These are phyloP conservation scores for Kuraishia piskuri DNA, from an alignment of 805 yeast genomes.

Conservation along the genomic window DNA sequence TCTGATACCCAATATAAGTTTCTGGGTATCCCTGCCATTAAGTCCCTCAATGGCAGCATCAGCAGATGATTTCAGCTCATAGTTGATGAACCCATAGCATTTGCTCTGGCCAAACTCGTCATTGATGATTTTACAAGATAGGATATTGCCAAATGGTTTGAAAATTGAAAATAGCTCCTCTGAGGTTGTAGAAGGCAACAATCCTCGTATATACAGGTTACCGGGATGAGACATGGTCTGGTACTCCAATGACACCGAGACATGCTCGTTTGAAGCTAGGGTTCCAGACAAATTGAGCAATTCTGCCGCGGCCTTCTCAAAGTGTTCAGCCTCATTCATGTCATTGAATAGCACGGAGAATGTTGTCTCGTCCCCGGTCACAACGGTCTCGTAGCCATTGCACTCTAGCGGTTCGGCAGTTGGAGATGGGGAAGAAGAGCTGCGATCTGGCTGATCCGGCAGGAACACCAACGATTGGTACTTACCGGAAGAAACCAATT, in stretches of 20 bases:
- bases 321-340: neutral
- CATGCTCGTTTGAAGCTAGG: neutral
- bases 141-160: slow-evolving; percentile 30
- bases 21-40: slow-evolving; percentile 15
- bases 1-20: neutral
- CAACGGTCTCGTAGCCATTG: neutral
- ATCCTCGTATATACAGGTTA: slow-evolving; percentile 43
- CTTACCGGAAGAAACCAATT: neutral
- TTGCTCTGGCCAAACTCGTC: slow-evolving; percentile 35
- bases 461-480: neutral
- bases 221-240: slow-evolving; percentile 46
- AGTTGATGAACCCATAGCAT: slow-evolving; percentile 66
- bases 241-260: slow-evolving; percentile 9
- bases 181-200: slow-evolving; percentile 28
- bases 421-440: neutral
- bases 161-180: slow-evolving; percentile 29
- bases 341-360: neutral
- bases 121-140: slow-evolving; percentile 37
- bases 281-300: neutral
- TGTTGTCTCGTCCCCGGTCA: neutral
- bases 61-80: slow-evolving; percentile 48
- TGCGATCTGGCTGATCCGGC: neutral
- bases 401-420: neutral
- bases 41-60: slow-evolving; percentile 44
- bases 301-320: neutral